A percentile compares a stretch with the other conserved stretches of the same genome.
phyloP scores from a whole-genome alignment of 2,329 filamentous ascomycete genomes.

The Fusarium papillatum region DNA sequence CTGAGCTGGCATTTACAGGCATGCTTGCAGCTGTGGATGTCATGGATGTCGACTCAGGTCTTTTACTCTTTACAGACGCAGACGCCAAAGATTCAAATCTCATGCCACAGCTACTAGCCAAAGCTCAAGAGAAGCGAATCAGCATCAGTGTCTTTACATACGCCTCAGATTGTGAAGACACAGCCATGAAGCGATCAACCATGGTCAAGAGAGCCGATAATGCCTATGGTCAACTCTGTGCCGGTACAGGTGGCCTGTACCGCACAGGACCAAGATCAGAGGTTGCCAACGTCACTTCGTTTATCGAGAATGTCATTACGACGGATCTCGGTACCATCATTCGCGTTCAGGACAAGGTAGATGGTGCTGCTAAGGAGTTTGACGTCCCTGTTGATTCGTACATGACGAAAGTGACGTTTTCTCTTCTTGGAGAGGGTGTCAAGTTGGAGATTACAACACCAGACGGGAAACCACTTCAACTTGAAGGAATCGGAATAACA shows the following conservation, averaged over 20 bases:
- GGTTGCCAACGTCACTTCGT: background rate
- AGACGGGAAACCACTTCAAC: background rate
- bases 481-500: background rate
- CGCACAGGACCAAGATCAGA: background rate
- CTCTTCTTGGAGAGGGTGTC: background rate
- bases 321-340: background rate
- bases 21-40: background rate
- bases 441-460: background rate
- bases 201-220: background rate
- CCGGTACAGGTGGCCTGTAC: background rate
- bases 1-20: background rate
- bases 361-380: background rate
- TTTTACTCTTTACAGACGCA: background rate
- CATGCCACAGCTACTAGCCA: background rate
- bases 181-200: background rate
- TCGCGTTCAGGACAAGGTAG: background rate
- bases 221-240: background rate
- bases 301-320: background rate
- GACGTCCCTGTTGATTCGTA: background rate
- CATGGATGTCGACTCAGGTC: background rate
- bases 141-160: conserved; percentile 1
- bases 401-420: background rate
- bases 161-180: background rate
- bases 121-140: background rate
- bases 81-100: background rate